phyloP scores from a whole-genome alignment of 1,284 basidiomycete genomes.

The Pisolithus thermaeus region DNA sequence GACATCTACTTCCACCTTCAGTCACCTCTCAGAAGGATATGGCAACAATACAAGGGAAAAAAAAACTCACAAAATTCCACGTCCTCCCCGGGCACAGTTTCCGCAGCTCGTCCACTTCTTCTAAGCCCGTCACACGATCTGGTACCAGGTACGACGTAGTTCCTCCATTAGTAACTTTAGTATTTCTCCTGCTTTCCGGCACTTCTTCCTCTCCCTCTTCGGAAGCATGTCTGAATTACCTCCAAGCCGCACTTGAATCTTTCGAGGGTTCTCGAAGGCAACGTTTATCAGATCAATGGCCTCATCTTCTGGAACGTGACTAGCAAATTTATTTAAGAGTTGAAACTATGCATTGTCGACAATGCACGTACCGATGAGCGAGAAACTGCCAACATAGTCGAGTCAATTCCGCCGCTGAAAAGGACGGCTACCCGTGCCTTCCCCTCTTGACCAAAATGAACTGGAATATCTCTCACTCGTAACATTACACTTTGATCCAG shows the following conservation, averaged over 20 bases:
- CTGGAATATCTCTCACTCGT: constrained; percentile 54
- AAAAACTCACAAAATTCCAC: constrained; percentile 80
- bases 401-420: constrained; percentile 97
- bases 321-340: constrained; percentile 28
- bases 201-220: constrained; percentile 39
- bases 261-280: constrained; percentile 90
- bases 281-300: constrained; percentile 95
- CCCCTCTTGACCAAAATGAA: constrained; percentile 28
- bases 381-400: constrained; percentile 78
- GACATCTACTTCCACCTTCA: constrained; percentile 79
- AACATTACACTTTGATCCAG: constrained; percentile 57
- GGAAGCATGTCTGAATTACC: constrained; percentile 40
- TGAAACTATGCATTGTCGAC: not conserved
- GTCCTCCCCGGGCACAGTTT: constrained; percentile 63
- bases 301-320: constrained; percentile 65
- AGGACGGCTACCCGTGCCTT: constrained; percentile 75
- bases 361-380: constrained; percentile 55
- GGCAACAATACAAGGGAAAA: constrained; percentile 8
- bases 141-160: constrained; percentile 64
- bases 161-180: constrained; percentile 4
- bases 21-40: constrained; percentile 2
- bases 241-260: constrained; percentile 43
- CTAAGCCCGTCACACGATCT: constrained; percentile 78
- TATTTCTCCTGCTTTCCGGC: constrained; percentile 10
- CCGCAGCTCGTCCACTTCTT: constrained; percentile 73